A percentile compares a stretch with the other conserved stretches of the same genome.
Evolutionary conservation across 164 flowering plant genomes (phyloP).

Genomic region (Warburgia ugandensis): DNA sequence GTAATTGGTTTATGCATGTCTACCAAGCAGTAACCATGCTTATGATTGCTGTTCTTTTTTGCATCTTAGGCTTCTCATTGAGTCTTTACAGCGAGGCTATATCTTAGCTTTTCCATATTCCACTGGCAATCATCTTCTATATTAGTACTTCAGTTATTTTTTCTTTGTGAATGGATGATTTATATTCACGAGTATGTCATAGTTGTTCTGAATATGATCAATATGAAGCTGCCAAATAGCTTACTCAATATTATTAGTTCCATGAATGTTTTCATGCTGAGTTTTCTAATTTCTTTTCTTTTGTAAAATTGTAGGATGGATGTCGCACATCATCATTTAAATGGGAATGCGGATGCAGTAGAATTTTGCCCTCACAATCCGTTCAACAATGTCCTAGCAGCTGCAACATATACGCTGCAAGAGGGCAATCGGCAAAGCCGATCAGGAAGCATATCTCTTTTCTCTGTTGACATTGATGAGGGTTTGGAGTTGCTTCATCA

Average conservation of each 20-base stretch:
- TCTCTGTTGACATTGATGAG: conserved; percentile 44
- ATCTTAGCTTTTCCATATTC: too few species aligned
- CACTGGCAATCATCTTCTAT: too few species aligned
- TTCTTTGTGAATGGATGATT: too few species aligned
- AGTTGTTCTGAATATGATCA: too few species aligned
- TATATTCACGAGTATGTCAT: too few species aligned
- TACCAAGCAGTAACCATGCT: too few species aligned
- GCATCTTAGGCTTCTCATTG: too few species aligned
- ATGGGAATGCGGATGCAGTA: conserved; percentile 86
- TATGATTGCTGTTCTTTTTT: too few species aligned
- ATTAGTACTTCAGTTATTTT: too few species aligned
- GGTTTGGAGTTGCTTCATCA: conserved; percentile 43
- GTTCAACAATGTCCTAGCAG: conserved; percentile 56
- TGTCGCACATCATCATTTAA: conserved; percentile 53
- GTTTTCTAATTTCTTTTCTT: background rate
- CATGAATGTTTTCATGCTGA: background rate
- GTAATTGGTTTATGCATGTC: too few species aligned
- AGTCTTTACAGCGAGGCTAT: too few species aligned
- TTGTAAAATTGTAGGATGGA: conserved; percentile 40
- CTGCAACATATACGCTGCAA: conserved; percentile 76
- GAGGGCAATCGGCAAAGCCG: conserved; percentile 70
- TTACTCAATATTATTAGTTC: background rate
- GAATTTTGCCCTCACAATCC: conserved; percentile 80
- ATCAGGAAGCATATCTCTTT: conserved; percentile 69
- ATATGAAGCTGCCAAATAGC: too few species aligned